A percentile compares a stretch with the other conserved stretches of the same genome.
Conservation (phyloP, 345 rosid species). For the Pugionium dolabratum region DNA sequence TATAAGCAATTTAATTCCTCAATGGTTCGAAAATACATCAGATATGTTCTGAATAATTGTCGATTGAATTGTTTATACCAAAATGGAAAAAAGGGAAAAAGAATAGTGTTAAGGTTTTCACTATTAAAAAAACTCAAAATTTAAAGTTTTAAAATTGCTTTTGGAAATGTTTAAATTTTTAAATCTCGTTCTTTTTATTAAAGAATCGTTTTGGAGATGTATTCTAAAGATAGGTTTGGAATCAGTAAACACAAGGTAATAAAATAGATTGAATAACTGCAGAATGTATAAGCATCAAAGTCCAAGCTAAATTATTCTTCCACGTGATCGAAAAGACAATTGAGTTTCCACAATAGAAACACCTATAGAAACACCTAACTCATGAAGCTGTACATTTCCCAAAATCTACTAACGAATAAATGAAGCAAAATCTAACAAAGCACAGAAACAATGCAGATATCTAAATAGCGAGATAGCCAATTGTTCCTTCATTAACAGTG, state of each 20-base stretch:
- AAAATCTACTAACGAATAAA: slow-evolving; percentile 39
- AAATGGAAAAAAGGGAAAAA: too few species aligned
- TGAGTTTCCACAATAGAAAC: not conserved
- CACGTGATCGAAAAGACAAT: not conserved
- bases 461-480: slow-evolving; percentile 27
- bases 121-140: too few species aligned
- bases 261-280: not conserved
- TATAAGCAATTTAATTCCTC: too few species aligned
- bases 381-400: slow-evolving; percentile 36
- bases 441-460: slow-evolving; percentile 36
- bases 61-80: too few species aligned
- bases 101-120: too few species aligned
- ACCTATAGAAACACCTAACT: not conserved
- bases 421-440: slow-evolving; percentile 35
- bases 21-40: too few species aligned
- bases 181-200: too few species aligned
- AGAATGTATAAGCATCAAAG: not conserved
- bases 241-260: not conserved
- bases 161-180: too few species aligned
- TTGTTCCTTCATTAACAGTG: slow-evolving; percentile 12
- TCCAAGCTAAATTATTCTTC: not conserved
- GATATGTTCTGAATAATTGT: too few species aligned
- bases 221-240: too few species aligned
- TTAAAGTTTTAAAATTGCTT: too few species aligned
- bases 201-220: too few species aligned